Conservation (phyloP, 1,139 yeast species). For the Magnusiomyces paraingens region DNA sequence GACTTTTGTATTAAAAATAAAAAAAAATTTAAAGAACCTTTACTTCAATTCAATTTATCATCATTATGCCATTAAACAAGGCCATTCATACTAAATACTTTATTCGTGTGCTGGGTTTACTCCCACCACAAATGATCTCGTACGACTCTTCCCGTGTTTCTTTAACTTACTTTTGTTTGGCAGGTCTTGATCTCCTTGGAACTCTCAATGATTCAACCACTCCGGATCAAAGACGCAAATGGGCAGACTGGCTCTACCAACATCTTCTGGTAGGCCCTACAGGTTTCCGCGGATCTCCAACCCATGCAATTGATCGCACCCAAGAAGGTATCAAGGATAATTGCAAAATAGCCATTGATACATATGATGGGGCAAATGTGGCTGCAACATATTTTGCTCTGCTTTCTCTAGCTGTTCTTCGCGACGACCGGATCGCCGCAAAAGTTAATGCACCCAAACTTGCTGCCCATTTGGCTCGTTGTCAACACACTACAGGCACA, state of each 20-base stretch:
- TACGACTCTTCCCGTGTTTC: constrained; percentile 61
- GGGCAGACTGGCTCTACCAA: constrained; percentile 44
- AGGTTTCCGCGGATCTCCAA: constrained; percentile 52
- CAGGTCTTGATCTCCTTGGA: constrained; percentile 52
- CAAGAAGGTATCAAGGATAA: not conserved
- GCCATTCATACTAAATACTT: constrained; percentile 28
- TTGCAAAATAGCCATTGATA: constrained; percentile 10
- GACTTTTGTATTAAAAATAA: not conserved
- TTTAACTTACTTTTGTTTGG: constrained; percentile 57
- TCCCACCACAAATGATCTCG: constrained; percentile 32
- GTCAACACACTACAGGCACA: constrained; percentile 54
- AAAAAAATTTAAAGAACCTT: not conserved
- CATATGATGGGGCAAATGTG: constrained; percentile 54
- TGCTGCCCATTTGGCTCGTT: constrained; percentile 44
- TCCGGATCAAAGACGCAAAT: constrained; percentile 29
- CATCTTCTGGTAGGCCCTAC: constrained; percentile 40
- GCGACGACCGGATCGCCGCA: constrained; percentile 36
- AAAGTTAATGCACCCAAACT: constrained; percentile 42
- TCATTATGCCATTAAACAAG: not conserved
- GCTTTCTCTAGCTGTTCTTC: constrained; percentile 40
- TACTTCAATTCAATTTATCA: not conserved
- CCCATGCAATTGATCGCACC: constrained; percentile 33
- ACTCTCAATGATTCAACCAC: constrained; percentile 30
- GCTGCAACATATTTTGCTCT: constrained; percentile 52
- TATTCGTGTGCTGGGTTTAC: constrained; percentile 29